Evolutionary conservation across 805 yeast species (phyloP).

Genomic region (Suhomyces canberraensis): DNA sequence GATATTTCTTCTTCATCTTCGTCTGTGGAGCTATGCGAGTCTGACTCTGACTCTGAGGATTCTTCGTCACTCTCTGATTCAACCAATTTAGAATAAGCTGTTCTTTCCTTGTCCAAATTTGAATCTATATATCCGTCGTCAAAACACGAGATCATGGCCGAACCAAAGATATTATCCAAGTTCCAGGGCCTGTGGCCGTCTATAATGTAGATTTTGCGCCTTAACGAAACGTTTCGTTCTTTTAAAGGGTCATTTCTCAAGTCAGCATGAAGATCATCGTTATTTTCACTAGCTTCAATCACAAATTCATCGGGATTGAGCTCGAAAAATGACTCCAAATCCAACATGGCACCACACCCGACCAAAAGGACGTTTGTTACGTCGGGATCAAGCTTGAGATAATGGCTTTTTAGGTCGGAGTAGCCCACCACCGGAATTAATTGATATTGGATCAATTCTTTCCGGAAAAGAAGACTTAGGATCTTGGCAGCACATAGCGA

Average conservation of each 20-base stretch:
- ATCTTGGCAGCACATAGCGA: conserved; percentile 87
- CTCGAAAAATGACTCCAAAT: conserved; percentile 70
- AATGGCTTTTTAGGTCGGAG: conserved; percentile 67
- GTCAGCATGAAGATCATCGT: conserved; percentile 20
- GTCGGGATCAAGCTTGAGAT: conserved; percentile 62
- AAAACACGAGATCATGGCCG: conserved; percentile 70
- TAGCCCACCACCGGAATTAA: conserved; percentile 92
- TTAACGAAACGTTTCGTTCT: conserved; percentile 23
- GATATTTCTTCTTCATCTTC: conserved; percentile 25
- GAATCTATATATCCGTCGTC: conserved; percentile 80
- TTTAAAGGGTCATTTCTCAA: conserved; percentile 13
- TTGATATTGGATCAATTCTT: conserved; percentile 82
- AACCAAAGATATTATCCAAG: conserved; percentile 85
- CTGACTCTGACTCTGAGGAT: conserved; percentile 33
- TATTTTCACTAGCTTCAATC: conserved; percentile 21
- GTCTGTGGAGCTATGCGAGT: conserved; percentile 24
- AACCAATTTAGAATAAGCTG: conserved; percentile 58
- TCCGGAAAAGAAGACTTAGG: conserved; percentile 65
- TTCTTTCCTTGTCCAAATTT: conserved; percentile 51
- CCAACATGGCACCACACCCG: conserved; percentile 94
- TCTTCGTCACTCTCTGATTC: conserved; percentile 30
- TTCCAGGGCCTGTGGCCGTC: conserved; percentile 98
- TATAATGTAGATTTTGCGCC: conserved; percentile 69
- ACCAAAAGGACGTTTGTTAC: conserved; percentile 72
- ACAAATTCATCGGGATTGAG: conserved; percentile 55